Base-by-base conservation (phyloP, 345 rosid genomes). In the Eucalyptus victrix region DNA sequence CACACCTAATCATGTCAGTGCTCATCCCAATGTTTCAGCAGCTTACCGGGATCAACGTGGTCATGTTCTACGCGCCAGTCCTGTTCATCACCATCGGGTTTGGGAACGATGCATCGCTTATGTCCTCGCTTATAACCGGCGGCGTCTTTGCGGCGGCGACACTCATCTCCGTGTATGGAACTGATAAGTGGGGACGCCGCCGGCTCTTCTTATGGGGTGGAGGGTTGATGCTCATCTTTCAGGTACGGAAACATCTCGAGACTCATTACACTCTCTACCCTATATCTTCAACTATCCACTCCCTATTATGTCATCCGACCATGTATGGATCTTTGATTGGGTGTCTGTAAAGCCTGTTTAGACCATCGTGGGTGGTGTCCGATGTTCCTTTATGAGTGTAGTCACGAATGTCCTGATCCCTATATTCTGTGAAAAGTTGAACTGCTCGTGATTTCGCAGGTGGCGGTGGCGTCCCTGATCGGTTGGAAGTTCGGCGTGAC, bases 51-150 rank as follows among this genome's bases (percentile, higher is more conserved):
- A 94, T 92, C 88, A 94, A 93, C 10, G 92, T 93, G 37, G 89
- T 94, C 88, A 92, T 90, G 87, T 94, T 94, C 88, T 94, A 93
- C 44, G 94, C 95, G 19, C 96, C 95, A 13, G 95, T 93, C 28
- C 89, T 93, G 34, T 94, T 93, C 86, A 93, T 92, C 87, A 92
- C 94, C 62, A 83, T 94, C n/a, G 95, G 96, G 17, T 93, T 94
- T 2, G 76, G 76, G 76, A 65, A n/a, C 40, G 21, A 65, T 4
- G 76, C 76, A 16, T 65, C 76, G 40, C 92, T 94, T 10, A 88
- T 89, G 86, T 92, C 94, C 2, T 90, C 94, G 2, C 89, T 94
- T 24, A 91, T 94, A 24, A 93, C 93, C 12, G 93, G 93, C 8
- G 50, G 56, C 3, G 89, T 86, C 23, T 49, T 51, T 10, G n/a